phyloP scores from a whole-genome alignment of 1,284 basidiomycete genomes.

The Kwoniella shivajii region DNA sequence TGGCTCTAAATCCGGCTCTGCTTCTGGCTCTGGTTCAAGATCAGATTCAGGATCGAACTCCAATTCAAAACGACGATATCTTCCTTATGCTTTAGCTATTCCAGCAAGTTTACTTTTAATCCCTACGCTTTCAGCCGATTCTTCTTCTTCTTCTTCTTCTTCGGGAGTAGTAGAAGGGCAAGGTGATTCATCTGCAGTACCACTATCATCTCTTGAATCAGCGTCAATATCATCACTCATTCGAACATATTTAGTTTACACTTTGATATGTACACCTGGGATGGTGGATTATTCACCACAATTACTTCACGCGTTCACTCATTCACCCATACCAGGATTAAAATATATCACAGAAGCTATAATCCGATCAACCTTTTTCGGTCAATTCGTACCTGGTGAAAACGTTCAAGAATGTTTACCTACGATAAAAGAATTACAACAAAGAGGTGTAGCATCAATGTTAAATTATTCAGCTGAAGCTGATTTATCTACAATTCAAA shows the following conservation, averaged over 20 bases:
- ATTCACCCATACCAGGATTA: slow-evolving; percentile 65
- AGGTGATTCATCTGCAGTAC: background rate
- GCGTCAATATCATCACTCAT: slow-evolving; percentile 54
- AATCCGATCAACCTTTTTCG: slow-evolving; percentile 82
- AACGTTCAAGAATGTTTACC: slow-evolving; percentile 70
- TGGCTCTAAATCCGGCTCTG: background rate
- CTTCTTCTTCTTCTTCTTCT: background rate
- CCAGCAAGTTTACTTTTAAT: background rate
- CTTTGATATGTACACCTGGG: slow-evolving; percentile 72
- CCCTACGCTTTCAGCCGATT: slow-evolving; percentile 4
- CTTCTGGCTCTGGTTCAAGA: no score
- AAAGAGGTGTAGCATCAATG: slow-evolving; percentile 72
- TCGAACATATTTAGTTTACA: slow-evolving; percentile 77
- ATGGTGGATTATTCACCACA: slow-evolving; percentile 76
- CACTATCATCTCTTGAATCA: slow-evolving; percentile 2
- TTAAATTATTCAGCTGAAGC: slow-evolving; percentile 86
- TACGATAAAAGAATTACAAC: slow-evolving; percentile 65
- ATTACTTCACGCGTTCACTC: slow-evolving; percentile 65
- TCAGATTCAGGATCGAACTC: background rate
- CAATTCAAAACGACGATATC: background rate
- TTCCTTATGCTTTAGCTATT: slow-evolving; percentile 1
- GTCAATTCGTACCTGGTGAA: slow-evolving; percentile 82
- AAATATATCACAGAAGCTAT: slow-evolving; percentile 67
- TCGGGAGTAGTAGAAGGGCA: background rate
- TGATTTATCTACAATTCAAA: slow-evolving; percentile 56